These are phyloP conservation scores for Lantana camara DNA, from an alignment of 257 asterid genomes.

Conservation along the genomic window DNA sequence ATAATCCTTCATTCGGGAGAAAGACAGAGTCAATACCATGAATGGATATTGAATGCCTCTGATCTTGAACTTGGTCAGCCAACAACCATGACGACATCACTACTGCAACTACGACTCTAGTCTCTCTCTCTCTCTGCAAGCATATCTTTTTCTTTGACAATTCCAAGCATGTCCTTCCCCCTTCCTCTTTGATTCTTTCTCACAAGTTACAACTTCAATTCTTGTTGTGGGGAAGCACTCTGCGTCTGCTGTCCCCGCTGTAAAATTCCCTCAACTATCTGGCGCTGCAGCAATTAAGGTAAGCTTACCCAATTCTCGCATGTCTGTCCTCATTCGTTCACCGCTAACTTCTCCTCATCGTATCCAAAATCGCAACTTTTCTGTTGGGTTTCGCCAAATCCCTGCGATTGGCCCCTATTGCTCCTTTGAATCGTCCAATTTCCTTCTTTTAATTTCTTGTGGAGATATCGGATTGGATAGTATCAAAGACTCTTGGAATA, in stretches of 20 bases:
- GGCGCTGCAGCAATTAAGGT: conserved; percentile 26
- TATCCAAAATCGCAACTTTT: conserved; percentile 12
- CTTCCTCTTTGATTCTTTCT: conserved; percentile 11
- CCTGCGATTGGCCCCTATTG: neutral
- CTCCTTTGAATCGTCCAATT: neutral
- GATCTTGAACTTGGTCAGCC: neutral
- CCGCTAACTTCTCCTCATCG: conserved; percentile 14
- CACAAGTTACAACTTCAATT: neutral
- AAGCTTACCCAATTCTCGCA: conserved; percentile 10
- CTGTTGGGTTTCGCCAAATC: neutral
- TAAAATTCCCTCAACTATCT: neutral
- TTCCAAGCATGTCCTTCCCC: too few relatives aligned
- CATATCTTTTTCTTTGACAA: neutral
- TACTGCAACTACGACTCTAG: neutral
- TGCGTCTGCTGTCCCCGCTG: neutral
- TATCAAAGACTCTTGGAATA: conserved; percentile 19
- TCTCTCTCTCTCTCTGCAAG: neutral
- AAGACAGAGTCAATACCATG: neutral
- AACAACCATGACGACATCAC: neutral
- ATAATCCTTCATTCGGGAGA: too few relatives aligned
- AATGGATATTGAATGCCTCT: neutral
- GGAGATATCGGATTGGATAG: neutral
- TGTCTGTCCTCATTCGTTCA: conserved; percentile 20
- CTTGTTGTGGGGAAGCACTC: neutral
- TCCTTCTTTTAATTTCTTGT: neutral